Conservation (phyloP, 2,329 filamentous ascomycete species). For the Botryosphaeria dothidea region DNA sequence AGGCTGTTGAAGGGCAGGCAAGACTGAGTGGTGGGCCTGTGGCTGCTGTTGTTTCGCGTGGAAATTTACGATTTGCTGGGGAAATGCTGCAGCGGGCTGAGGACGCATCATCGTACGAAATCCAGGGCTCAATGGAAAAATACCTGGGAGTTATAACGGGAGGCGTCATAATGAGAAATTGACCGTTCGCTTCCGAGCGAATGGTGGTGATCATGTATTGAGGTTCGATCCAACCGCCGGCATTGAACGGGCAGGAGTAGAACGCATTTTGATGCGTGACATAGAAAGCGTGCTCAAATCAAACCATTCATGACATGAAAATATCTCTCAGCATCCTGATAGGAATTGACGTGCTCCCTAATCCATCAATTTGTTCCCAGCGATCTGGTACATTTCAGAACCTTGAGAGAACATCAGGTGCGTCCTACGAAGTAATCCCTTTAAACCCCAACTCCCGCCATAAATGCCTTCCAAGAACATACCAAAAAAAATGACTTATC, state of each 20-base stretch:
- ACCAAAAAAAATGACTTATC: background rate
- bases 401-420: background rate
- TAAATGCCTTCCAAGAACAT: background rate
- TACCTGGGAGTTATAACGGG: background rate
- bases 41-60: background rate
- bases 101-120: background rate
- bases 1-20: slow-evolving; percentile 96
- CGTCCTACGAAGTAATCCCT: background rate
- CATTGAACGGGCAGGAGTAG: background rate
- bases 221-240: background rate
- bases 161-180: background rate
- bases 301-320: slow-evolving; percentile 9
- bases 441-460: background rate
- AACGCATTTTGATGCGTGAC: background rate
- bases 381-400: too few species aligned
- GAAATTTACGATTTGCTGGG: background rate
- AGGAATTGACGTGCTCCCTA: too few species aligned
- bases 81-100: background rate
- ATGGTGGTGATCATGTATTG: slow-evolving; percentile 11
- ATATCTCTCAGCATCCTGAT: background rate
- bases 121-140: background rate
- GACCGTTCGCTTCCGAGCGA: background rate
- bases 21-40: slow-evolving; percentile 53
- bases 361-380: too few species aligned
- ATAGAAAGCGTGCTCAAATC: background rate